Percentiles rank a stretch among this genome's conserved stretches.
phyloP scores from a whole-genome alignment of 164 flowering plant genomes.

The Hamamelis virginiana region DNA sequence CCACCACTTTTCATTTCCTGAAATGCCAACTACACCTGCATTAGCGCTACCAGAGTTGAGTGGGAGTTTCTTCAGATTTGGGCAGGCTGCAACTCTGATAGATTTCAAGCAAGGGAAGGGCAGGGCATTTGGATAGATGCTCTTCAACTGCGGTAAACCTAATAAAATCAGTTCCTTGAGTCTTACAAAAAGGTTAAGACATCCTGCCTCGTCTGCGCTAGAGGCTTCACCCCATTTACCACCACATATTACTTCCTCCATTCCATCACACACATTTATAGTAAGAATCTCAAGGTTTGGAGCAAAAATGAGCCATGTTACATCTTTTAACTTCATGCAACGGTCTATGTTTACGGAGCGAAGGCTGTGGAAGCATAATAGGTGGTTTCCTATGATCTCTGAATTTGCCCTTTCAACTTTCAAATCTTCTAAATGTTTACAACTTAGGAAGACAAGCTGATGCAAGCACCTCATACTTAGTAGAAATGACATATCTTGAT shows the following conservation, averaged over 20 bases:
- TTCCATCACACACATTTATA: not conserved
- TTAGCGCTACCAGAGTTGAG: not conserved
- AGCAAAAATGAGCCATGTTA: not conserved
- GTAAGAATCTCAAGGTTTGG: not conserved
- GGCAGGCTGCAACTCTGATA: not conserved
- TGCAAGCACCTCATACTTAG: too few species aligned
- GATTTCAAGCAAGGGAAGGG: not conserved
- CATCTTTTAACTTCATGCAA: not conserved
- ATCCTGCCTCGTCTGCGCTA: not conserved
- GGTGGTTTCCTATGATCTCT: not conserved
- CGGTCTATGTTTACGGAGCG: not conserved
- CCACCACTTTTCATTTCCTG: constrained; percentile 4
- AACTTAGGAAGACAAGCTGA: too few species aligned
- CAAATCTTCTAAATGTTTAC: not conserved
- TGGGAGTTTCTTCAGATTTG: not conserved
- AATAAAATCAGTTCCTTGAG: not conserved
- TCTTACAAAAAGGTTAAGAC: not conserved
- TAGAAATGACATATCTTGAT: too few species aligned
- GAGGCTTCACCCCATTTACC: not conserved
- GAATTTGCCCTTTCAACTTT: not conserved
- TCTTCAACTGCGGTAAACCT: not conserved
- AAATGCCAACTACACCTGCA: not conserved
- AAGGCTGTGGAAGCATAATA: not conserved
- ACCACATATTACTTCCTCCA: not conserved
- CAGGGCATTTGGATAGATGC: not conserved